Conservation (phyloP, 306 rosid genomes). For the Medicago lupulina region DNA sequence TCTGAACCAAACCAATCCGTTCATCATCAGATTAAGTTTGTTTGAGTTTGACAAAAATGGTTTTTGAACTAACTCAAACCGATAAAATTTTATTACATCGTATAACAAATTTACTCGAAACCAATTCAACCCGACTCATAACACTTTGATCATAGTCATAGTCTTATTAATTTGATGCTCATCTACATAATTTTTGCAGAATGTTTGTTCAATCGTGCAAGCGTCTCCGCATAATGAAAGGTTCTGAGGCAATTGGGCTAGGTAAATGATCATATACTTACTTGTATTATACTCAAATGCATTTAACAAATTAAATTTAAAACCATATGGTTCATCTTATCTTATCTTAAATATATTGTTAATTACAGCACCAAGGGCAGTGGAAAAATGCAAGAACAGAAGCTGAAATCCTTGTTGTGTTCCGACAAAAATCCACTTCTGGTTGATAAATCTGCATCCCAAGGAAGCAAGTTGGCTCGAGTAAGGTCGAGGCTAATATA, state of each 20-base stretch:
- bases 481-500: conserved; percentile 45
- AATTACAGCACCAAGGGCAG: conserved; percentile 81
- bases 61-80: too few relatives aligned
- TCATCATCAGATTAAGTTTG: not conserved
- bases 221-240: conserved; percentile 84
- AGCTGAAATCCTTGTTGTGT: conserved; percentile 34
- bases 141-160: not conserved
- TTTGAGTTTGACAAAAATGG: too few relatives aligned
- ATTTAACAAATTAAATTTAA: not conserved
- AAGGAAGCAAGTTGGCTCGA: conserved; percentile 51
- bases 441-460: conserved; percentile 23
- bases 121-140: not conserved
- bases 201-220: conserved; percentile 82
- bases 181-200: conserved; percentile 37
- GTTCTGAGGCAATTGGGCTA: conserved; percentile 87
- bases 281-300: not conserved
- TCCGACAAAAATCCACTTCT: conserved; percentile 22
- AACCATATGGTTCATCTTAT: not conserved
- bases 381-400: conserved; percentile 88
- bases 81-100: too few relatives aligned
- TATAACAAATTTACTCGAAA: too few relatives aligned
- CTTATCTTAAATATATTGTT: not conserved
- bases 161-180: not conserved
- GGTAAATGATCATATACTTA: conserved; percentile 42
- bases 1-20: not conserved